phyloP scores from a whole-genome alignment of 2,329 filamentous ascomycete genomes.

The Metarhizium robertsii region DNA sequence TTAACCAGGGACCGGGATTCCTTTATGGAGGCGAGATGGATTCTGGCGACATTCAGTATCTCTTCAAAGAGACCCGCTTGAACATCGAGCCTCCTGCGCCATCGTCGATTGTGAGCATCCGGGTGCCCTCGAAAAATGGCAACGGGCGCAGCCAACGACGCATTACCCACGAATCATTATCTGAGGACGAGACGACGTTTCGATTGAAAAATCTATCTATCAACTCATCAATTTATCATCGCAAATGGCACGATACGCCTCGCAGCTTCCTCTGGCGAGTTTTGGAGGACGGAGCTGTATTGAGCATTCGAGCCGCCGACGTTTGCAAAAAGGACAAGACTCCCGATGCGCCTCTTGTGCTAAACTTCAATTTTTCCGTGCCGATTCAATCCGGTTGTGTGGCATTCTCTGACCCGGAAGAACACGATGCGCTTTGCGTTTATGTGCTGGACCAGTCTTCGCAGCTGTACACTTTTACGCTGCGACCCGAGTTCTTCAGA shows the following conservation, averaged over 20 bases:
- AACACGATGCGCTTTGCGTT: conserved; percentile 67
- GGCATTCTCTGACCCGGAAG: conserved; percentile 69
- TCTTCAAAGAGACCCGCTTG: conserved; percentile 82
- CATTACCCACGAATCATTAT: conserved; percentile 19
- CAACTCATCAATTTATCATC: conserved; percentile 76
- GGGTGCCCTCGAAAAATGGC: conserved; percentile 48
- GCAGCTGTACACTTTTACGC: conserved; percentile 72
- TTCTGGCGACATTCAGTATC: conserved; percentile 49
- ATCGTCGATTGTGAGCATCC: conserved; percentile 61
- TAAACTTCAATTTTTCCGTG: conserved; percentile 69
- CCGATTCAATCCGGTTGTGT: conserved; percentile 69
- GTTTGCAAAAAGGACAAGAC: conserved; percentile 59
- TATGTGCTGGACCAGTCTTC: conserved; percentile 74
- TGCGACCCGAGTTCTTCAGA: conserved; percentile 75
- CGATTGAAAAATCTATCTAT: conserved; percentile 63
- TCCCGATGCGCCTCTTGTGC: conserved; percentile 61
- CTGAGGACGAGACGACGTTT: conserved; percentile 67
- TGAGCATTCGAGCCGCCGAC: conserved; percentile 80
- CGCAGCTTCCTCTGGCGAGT: conserved; percentile 88
- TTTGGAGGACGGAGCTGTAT: conserved; percentile 65
- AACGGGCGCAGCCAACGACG: conserved; percentile 35
- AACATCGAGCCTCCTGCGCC: conserved; percentile 66
- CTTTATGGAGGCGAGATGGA: conserved; percentile 61
- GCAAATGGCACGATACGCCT: conserved; percentile 64
- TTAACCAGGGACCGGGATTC: conserved; percentile 8